Evolutionary conservation across 352 stramenopile genomes (phyloP).

Genomic region (Pythium monospermum): DNA sequence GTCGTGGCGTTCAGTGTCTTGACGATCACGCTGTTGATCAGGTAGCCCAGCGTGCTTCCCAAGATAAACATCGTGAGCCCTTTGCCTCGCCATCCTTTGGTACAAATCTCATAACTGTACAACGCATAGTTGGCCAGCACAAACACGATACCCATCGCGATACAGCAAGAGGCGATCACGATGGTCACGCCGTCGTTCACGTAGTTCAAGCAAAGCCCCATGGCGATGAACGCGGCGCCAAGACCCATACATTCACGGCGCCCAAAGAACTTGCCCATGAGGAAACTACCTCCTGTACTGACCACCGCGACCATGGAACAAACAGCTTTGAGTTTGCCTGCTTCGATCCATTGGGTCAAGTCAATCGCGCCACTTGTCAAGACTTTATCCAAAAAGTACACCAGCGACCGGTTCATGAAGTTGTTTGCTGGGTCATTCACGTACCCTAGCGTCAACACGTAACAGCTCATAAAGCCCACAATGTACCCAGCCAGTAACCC

Average conservation of each 20-base stretch:
- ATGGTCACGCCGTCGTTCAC: slow-evolving; percentile 47
- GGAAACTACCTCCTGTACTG: slow-evolving; percentile 40
- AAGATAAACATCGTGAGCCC: slow-evolving; percentile 78
- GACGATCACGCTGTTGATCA: slow-evolving; percentile 59
- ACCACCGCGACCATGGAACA: slow-evolving; percentile 50
- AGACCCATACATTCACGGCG: slow-evolving; percentile 58
- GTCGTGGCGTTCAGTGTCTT: slow-evolving; percentile 34
- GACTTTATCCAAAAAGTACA: slow-evolving; percentile 49
- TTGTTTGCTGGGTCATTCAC: slow-evolving; percentile 65
- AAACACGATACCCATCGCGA: slow-evolving; percentile 54
- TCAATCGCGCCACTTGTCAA: slow-evolving; percentile 25
- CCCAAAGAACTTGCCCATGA: slow-evolving; percentile 54
- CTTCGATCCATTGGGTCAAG: slow-evolving; percentile 43
- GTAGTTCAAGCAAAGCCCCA: slow-evolving; percentile 55
- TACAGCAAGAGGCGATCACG: slow-evolving; percentile 46
- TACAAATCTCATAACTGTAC: slow-evolving; percentile 85
- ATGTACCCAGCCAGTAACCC: slow-evolving; percentile 74
- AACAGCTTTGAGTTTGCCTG: slow-evolving; percentile 50
- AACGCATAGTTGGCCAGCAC: slow-evolving; percentile 71
- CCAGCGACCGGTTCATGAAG: slow-evolving; percentile 78
- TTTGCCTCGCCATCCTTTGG: slow-evolving; percentile 84
- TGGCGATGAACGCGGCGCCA: slow-evolving; percentile 41
- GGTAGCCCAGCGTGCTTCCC: slow-evolving; percentile 61
- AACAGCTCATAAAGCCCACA: slow-evolving; percentile 69
- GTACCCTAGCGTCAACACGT: slow-evolving; percentile 65